phyloP scores from a whole-genome alignment of 2,329 filamentous ascomycete genomes.

The Alternaria sp. region DNA sequence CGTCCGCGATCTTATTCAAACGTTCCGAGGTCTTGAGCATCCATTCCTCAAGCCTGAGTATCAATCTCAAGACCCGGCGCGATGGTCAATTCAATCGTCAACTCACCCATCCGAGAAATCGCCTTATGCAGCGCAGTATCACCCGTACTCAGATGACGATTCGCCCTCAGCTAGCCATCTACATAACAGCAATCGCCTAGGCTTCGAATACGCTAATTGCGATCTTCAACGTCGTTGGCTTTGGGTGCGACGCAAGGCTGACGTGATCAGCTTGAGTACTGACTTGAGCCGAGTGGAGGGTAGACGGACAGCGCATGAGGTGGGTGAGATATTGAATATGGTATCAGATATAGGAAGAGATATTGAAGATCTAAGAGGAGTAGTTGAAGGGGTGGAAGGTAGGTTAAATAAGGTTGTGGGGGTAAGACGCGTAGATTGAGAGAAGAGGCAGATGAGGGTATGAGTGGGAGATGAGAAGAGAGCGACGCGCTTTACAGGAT shows the following conservation, averaged over 20 bases:
- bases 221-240: constrained; percentile 45
- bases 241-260: constrained; percentile 50
- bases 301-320: constrained; percentile 47
- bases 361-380: constrained; percentile 25
- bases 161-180: constrained; percentile 13
- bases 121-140: constrained; percentile 1
- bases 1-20: constrained; percentile 47
- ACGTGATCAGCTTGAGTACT: constrained; percentile 48
- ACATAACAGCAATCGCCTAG: constrained; percentile 34
- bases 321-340: constrained; percentile 32
- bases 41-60: constrained; percentile 50
- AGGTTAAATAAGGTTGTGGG: constrained; percentile 34
- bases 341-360: constrained; percentile 31
- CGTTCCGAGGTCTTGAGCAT: constrained; percentile 49
- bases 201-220: constrained; percentile 45
- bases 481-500: neutral
- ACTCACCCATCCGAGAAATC: constrained; percentile 13
- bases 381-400: constrained; percentile 20
- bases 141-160: constrained; percentile 27
- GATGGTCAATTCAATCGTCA: constrained; percentile 20
- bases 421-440: constrained; percentile 30
- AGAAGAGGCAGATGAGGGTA: neutral
- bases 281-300: constrained; percentile 50
- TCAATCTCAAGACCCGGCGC: constrained; percentile 24
- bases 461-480: neutral